Percentiles rank a stretch among this genome's conserved stretches.
Evolutionary conservation across 306 rosid genomes (phyloP).

Genomic region (Quercus suber): DNA sequence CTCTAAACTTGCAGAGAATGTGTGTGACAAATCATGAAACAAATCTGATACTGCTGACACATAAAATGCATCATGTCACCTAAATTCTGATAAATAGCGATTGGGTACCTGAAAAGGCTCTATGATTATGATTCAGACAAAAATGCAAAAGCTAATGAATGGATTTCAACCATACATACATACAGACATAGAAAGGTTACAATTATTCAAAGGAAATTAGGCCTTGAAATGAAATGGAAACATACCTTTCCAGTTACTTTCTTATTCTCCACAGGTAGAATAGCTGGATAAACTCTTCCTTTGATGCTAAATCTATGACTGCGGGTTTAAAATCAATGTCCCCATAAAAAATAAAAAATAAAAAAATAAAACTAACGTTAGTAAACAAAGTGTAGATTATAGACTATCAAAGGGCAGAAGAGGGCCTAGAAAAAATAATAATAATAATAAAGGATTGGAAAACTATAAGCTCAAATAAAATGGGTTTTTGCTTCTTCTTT

Average conservation of each 20-base stretch:
- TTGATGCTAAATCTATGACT: conserved; percentile 82
- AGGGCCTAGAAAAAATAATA: no score
- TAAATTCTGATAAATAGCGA: background rate
- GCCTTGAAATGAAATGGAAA: background rate
- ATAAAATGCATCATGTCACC: background rate
- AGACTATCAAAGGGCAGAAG: background rate
- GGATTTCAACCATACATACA: background rate
- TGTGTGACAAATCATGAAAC: background rate
- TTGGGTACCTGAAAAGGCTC: background rate
- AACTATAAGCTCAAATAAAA: no score
- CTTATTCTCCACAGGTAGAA: conserved; percentile 55
- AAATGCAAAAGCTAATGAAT: background rate
- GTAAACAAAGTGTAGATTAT: background rate
- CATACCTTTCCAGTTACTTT: conserved; percentile 65
- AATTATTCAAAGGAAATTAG: background rate
- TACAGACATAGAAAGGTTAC: background rate
- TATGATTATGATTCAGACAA: background rate
- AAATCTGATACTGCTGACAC: background rate
- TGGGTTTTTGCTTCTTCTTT: no score
- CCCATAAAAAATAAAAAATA: background rate
- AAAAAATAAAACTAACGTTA: background rate
- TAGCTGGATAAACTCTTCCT: conserved; percentile 90
- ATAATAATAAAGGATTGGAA: background rate
- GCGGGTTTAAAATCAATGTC: conserved; percentile 6
- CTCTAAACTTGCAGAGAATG: no score